Evolutionary conservation across 805 yeast genomes (phyloP), one percentile per base, ranked within the genome.

Genomic region (Cyberlindnera xishuangbannaensis): DNA sequence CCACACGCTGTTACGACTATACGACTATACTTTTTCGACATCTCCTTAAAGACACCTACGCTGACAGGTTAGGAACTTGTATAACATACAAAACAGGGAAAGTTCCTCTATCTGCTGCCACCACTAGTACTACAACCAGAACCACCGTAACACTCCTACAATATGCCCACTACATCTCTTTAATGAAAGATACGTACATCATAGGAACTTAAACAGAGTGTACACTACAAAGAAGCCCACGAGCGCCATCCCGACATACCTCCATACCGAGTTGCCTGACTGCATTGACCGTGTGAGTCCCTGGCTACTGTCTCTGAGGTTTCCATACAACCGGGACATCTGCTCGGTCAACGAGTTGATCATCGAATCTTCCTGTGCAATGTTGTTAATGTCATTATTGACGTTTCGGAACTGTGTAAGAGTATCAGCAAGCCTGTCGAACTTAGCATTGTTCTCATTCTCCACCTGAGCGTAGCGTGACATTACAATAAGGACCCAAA

Each of bases 371-470:
- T 73, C 78, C 33, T 76, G 76, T 8, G 90, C 82, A 44, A 76
- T 80, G 34, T 62, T 58, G 45, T 79, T 74, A 23, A 82, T 78
- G 39, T 82, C 90, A 42, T 72, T 71, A 33, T 85, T 81, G 17
- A 83, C 74, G 36, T 65, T 64, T 39, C 83, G 69, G 45, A 82
- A 71, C 1, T 78, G 67, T 2, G 84, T 69, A 24, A 82, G 62
- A 52, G 82, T 82, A 32, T 69, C 65, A 3, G 88, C 83, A 15
- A 82, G 64, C 41, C 68, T 71, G 41, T 79, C 72, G 41, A 82
- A 65, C 40, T 78, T 68, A 23, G 62, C 61, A 51, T 82, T 83
- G 57, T 83, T 83, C 67, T 41, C 52, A 29, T 43, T 53, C 43
- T 53, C 62, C 21, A 43, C 41, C 34, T 55, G 59, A 7, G 54